Conservation (phyloP, 1,139 yeast species). For the Protomyces gravidus region DNA sequence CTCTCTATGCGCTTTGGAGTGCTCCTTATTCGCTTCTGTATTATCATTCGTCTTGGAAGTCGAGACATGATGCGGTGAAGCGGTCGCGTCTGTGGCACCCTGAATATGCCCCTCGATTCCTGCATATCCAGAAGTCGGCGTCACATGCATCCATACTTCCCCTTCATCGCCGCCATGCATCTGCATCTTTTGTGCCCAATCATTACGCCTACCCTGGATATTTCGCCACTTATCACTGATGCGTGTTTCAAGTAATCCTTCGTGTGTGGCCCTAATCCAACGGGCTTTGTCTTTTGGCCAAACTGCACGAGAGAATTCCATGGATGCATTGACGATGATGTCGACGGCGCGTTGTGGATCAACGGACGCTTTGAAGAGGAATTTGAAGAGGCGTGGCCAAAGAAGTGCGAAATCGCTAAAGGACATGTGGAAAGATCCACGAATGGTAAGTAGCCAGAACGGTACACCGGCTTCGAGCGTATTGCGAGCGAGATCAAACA, state of each 20-base stretch:
- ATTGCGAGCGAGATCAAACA: conserved; percentile 19
- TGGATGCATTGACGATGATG: conserved; percentile 20
- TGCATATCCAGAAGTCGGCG: conserved; percentile 19
- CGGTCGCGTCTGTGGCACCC: conserved; percentile 19
- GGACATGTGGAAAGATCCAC: conserved; percentile 27
- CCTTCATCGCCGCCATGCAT: not conserved
- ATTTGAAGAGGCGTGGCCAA: conserved; percentile 18
- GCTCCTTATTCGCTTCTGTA: conserved; percentile 1
- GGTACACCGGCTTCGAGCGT: not conserved
- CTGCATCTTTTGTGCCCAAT: conserved; percentile 17
- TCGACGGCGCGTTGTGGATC: conserved; percentile 27
- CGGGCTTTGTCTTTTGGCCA: conserved; percentile 4
- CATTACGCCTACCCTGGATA: conserved; percentile 17
- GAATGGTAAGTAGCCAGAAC: conserved; percentile 19
- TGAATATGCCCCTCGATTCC: conserved; percentile 20
- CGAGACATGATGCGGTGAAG: conserved; percentile 15
- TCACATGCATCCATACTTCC: conserved; percentile 26
- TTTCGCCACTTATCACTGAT: conserved; percentile 28
- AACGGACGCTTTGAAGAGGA: conserved; percentile 16
- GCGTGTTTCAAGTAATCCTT: conserved; percentile 4
- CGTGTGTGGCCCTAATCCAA: conserved; percentile 22
- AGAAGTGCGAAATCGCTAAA: conserved; percentile 23
- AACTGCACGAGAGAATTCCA: conserved; percentile 11
- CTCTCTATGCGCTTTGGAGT: not conserved
- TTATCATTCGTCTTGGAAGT: conserved; percentile 3